Conservation (phyloP, 352 stramenopile genomes). For the Pythium periplocum region DNA sequence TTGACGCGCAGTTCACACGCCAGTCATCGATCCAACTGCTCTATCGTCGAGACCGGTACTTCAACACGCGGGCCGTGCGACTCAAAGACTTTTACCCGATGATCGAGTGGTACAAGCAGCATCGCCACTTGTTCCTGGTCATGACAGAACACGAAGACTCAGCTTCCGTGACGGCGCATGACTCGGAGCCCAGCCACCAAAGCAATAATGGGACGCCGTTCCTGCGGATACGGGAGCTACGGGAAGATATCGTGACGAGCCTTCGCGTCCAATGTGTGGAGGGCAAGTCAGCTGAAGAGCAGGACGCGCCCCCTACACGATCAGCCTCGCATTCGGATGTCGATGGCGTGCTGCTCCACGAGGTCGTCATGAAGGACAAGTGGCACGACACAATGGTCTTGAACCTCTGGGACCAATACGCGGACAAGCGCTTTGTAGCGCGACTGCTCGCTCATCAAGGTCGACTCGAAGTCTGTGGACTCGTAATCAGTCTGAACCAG, state of each 20-base stretch:
- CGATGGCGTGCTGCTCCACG: constrained; percentile 30
- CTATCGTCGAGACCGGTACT: constrained; percentile 52
- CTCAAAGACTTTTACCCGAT: constrained; percentile 54
- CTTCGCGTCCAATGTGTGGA: constrained; percentile 12
- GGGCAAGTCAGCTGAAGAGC: neutral
- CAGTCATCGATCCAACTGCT: constrained; percentile 44
- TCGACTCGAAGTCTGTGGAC: constrained; percentile 26
- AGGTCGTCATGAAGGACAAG: constrained; percentile 45
- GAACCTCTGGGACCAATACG: constrained; percentile 65
- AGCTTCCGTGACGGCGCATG: too few relatives aligned
- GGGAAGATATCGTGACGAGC: constrained; percentile 52
- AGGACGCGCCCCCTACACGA: neutral
- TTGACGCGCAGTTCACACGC: constrained; percentile 48
- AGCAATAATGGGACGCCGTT: neutral
- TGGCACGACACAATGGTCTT: constrained; percentile 32
- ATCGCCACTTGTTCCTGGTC: constrained; percentile 36
- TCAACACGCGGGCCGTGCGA: constrained; percentile 43
- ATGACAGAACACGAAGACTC: neutral
- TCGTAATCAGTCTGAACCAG: constrained; percentile 43
- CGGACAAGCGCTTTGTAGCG: constrained; percentile 36
- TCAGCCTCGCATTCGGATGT: neutral
- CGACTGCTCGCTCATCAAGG: constrained; percentile 34
- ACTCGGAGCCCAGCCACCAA: too few relatives aligned
- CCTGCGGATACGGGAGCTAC: constrained; percentile 34
- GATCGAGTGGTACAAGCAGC: constrained; percentile 65